Evolutionary conservation across 345 rosid species (phyloP), one percentile per base, ranked within the genome.

Genomic region (Xanthoceras sorbifolium): DNA sequence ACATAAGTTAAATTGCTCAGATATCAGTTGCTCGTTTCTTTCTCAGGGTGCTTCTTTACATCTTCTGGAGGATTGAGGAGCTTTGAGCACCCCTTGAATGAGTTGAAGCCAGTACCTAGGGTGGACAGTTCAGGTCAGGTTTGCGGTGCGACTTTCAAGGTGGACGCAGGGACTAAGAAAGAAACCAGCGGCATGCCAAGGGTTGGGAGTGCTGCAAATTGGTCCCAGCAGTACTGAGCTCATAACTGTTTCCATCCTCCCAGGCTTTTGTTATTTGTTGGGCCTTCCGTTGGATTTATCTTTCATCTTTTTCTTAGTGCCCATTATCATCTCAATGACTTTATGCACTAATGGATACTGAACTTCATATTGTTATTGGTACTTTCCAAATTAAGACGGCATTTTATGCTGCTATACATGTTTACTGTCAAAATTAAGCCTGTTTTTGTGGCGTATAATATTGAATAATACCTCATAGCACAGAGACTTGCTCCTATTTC

Each of bases 31-130:
- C 52, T 23, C 66, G 32, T 64, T 18, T 55, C 40, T 74, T 42
- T 71, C 66, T n/a, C 82, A 95, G 98, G 93, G 32, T 95, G 99
- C 88, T 93, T 95, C 88, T 95, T 93, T 75, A 90, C 99, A 2
- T 84, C 92, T 64, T 89, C 97, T 57, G 94, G 99, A 74, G 99
- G 99, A 68, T 80, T 95, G 84, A 92, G 96, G 90, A 95, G 97
- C 86, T 95, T 73, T 20, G 97, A 92, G 87, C 90, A 87, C 82
- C 99, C 99, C 1, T 40, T 86, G 74, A 87, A 93, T 75, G 97
- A 92, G 87, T 71, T 95, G 88, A 95, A 95, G 91, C 89, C 98
- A 0, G 87, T 90, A 69, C 99, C 97, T 0, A 89, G 97, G 83
- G 97, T 95, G 61, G 98, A 95, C 81, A 95, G 99, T 77, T 95